These are phyloP conservation scores for Centaurea solstitialis DNA, from an alignment of 129 eudicot species.

Conservation along the genomic window DNA sequence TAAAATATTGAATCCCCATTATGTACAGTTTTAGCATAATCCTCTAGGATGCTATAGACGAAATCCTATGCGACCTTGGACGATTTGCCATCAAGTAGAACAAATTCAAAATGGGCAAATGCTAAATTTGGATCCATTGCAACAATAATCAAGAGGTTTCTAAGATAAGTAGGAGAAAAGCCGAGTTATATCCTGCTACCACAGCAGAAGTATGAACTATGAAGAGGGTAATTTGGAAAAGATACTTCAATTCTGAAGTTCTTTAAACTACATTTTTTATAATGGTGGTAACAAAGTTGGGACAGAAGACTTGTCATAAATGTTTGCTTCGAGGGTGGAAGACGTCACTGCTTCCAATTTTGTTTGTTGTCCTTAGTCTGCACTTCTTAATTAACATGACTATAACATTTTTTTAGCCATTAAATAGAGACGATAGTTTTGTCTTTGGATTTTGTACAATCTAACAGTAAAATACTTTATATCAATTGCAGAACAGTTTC, in stretches of 20 bases:
- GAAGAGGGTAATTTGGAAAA: background rate
- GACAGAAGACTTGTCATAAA: background rate
- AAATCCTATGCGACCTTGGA: background rate
- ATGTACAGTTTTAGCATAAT: background rate
- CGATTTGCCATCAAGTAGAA: background rate
- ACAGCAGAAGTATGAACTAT: background rate
- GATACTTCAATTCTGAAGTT: background rate
- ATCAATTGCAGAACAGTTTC: slow-evolving; percentile 97
- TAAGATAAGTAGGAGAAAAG: background rate
- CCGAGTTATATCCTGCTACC: background rate
- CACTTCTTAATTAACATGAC: background rate
- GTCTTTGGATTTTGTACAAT: background rate
- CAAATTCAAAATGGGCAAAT: background rate
- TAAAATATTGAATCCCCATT: slow-evolving; percentile 21
- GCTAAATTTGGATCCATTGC: background rate
- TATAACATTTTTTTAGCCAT: slow-evolving; percentile 6
- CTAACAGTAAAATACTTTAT: slow-evolving; percentile 26
- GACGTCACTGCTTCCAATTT: background rate
- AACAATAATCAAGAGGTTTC: background rate
- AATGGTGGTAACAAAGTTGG: background rate
- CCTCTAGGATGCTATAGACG: background rate
- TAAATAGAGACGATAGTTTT: background rate
- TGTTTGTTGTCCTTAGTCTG: background rate
- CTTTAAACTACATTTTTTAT: background rate
- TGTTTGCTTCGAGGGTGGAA: background rate